A percentile compares a stretch with the other conserved stretches of the same genome.
These are phyloP conservation scores for Sordaria brevicollis DNA, from an alignment of 495 filamentous ascomycete species.

Conservation along the genomic window DNA sequence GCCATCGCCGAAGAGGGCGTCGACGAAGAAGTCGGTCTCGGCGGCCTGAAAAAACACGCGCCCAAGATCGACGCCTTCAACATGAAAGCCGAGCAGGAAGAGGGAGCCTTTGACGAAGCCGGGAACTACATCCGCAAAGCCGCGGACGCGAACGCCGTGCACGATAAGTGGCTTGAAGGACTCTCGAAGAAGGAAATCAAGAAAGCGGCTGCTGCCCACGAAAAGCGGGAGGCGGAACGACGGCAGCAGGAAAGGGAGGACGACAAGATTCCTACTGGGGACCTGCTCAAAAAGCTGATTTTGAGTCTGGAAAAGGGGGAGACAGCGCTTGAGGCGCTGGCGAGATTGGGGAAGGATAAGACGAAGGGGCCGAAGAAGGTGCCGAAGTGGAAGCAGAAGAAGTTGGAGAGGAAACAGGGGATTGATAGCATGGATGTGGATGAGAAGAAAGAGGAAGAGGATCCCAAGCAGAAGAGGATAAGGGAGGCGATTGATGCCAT, in stretches of 20 bases:
- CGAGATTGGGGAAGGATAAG: constrained; percentile 61
- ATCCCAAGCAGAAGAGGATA: constrained; percentile 59
- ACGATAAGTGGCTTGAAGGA: constrained; percentile 88
- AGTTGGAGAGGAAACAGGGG: constrained; percentile 34
- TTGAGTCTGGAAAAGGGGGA: constrained; percentile 66
- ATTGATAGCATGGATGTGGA: constrained; percentile 55
- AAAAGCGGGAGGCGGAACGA: constrained; percentile 70
- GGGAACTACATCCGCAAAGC: constrained; percentile 93
- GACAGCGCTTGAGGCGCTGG: constrained; percentile 80
- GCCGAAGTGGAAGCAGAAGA: constrained; percentile 50
- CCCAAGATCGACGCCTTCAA: constrained; percentile 97
- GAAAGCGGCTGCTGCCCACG: constrained; percentile 75
- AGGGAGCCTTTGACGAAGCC: constrained; percentile 79
- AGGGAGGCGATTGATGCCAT: constrained; percentile 68
- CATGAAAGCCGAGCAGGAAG: constrained; percentile 81
- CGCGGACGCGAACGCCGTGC: constrained; percentile 74
- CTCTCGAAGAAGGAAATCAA: constrained; percentile 89
- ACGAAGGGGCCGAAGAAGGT: constrained; percentile 51
- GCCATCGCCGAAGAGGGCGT: constrained; percentile 58
- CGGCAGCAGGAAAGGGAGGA: constrained; percentile 57
- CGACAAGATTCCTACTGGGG: constrained; percentile 64
- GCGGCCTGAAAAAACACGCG: constrained; percentile 84
- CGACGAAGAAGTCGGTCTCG: constrained; percentile 82
- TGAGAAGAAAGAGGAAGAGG: constrained; percentile 36
- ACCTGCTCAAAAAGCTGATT: constrained; percentile 65